Evolutionary conservation across 2,329 filamentous ascomycete genomes (phyloP).

Genomic region (Cordyceps fumosorosea): DNA sequence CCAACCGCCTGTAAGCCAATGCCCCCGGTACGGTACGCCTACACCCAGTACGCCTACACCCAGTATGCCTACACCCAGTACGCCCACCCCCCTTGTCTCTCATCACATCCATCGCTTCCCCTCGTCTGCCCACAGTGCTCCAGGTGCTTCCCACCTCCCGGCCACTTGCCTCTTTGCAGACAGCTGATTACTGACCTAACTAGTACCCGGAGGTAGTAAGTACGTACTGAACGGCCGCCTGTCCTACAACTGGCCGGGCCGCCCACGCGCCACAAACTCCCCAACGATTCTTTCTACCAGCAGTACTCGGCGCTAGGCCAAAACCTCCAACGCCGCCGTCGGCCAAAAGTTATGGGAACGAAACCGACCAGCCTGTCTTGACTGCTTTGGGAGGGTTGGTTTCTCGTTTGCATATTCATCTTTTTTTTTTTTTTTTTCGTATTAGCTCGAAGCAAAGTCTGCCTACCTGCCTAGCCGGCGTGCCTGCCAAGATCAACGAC

Average conservation of each 20-base stretch:
- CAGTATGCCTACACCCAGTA: neutral
- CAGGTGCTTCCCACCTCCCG: neutral
- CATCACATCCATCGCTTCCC: neutral
- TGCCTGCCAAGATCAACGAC: too few relatives aligned
- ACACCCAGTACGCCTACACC: too few relatives aligned
- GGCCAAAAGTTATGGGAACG: neutral
- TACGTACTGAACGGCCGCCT: too few relatives aligned
- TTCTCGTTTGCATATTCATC: too few relatives aligned
- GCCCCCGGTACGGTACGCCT: neutral
- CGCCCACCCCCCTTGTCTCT: neutral
- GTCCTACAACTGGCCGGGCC: too few relatives aligned
- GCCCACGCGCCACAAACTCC: neutral
- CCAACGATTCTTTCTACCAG: neutral
- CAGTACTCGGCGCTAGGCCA: constrained; percentile 3
- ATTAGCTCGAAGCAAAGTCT: neutral
- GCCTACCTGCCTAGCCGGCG: too few relatives aligned
- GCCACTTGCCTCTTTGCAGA: neutral
- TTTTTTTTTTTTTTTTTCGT: neutral
- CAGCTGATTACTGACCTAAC: neutral
- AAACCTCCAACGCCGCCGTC: constrained; percentile 4
- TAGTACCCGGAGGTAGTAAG: too few relatives aligned
- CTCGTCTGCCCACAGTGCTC: neutral
- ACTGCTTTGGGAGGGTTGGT: neutral
- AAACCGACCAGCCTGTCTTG: constrained; percentile 1
- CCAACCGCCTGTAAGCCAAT: neutral